Base-by-base conservation (phyloP, 1,139 yeast genomes). In the Pichia sp. region DNA sequence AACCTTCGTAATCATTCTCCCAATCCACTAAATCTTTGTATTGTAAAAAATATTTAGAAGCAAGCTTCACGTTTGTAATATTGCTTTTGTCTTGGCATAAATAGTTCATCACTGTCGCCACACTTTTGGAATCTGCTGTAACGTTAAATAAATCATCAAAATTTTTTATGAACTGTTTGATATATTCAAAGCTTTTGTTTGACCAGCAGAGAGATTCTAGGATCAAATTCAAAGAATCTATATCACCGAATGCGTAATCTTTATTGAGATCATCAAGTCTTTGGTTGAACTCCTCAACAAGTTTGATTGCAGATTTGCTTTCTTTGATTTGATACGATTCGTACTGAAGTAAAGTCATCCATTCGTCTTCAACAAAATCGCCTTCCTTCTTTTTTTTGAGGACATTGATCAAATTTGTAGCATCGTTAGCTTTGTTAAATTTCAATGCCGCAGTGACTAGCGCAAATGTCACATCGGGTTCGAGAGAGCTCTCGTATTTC, bases 11-110 rank as follows among this genome's bases (percentile, higher is more conserved):
- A n/a, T 68, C 68, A 40, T 61, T 58, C 31, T 64, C 69, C 82
- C 82, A 78, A 41, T 70, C 70, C n/a, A 74, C 69, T 16, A 58
- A 50, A 28, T 78, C 77, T 37, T 68, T 54, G 13, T 74, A 60
- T 46, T 73, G 64, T n/a, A 70, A 60, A 55, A 76, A 76, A 10
- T 70, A 51, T 10, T 61, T 47, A 10, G 69, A 62, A 1, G 78
- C 74, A 7, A 55, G 57, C 3, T 58, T 58, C 8, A 63, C 59
- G 46, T 68, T 66, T 31, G 21, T 28, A 22, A 16, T 12, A 37
- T 51, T 51, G 4, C 8, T 22, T 25, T 50, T 47, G 30, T 62
- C 53, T 4, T 48, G 47, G 3, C 52, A 44, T 21, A 61, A 59
- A 39, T 65, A 57, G 16, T 61, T 51, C 23, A 71, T 59, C 25